Conservation (phyloP, 108 stramenopile species). For the Fragilariopsis cylindrus region DNA sequence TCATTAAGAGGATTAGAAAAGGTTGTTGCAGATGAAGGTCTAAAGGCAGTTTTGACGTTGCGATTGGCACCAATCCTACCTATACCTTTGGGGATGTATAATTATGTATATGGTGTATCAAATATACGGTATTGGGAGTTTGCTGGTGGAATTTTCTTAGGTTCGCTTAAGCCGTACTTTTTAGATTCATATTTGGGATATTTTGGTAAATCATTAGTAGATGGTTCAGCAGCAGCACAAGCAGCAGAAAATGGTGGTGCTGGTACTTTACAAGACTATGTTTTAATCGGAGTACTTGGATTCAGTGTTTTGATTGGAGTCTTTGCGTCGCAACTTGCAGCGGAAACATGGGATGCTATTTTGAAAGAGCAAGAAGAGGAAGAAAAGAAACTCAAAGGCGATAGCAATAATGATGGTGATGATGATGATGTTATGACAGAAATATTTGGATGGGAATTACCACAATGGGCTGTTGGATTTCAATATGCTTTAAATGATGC, state of each 20-base stretch:
- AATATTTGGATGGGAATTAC: constrained; percentile 60
- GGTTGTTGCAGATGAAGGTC: constrained; percentile 87
- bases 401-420: constrained; percentile 27
- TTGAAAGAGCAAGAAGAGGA: constrained; percentile 69
- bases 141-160: constrained; percentile 88
- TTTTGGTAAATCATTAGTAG: constrained; percentile 78
- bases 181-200: constrained; percentile 89
- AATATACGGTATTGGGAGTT: constrained; percentile 79
- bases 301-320: constrained; percentile 85
- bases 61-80: constrained; percentile 92
- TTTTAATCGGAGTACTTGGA: constrained; percentile 69
- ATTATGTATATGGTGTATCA: constrained; percentile 91
- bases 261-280: constrained; percentile 58
- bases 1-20: constrained; percentile 88
- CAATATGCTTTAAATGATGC: constrained; percentile 63
- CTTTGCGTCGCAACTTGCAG: constrained; percentile 80
- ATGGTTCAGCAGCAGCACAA: constrained; percentile 44
- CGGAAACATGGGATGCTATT: constrained; percentile 85
- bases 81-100: constrained; percentile 93
- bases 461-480: constrained; percentile 68
- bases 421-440: constrained; percentile 58
- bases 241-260: constrained; percentile 12
- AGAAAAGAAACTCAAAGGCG: constrained; percentile 23
- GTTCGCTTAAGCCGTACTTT: constrained; percentile 90
- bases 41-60: constrained; percentile 91